Evolutionary conservation across 2,329 filamentous ascomycete species (phyloP).

Genomic region (Polytolypa hystricis): DNA sequence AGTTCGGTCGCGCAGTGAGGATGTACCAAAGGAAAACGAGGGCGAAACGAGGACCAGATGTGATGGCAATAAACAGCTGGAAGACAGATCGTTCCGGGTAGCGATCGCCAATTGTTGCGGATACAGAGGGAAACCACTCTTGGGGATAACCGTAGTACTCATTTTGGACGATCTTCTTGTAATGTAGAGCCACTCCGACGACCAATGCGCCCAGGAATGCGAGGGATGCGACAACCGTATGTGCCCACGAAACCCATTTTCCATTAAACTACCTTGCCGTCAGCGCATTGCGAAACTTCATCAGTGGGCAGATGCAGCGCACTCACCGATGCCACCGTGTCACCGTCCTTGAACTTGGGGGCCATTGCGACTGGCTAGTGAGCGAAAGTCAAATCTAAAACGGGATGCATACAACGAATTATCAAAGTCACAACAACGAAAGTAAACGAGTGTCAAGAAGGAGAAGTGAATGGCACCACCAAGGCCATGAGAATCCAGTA

Average conservation of each 20-base stretch:
- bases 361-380: constrained; percentile 43
- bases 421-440: constrained; percentile 16
- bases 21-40: constrained; percentile 89
- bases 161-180: constrained; percentile 94
- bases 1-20: constrained; percentile 65
- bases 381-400: constrained; percentile 8
- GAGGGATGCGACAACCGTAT: constrained; percentile 69
- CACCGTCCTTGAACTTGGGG: constrained; percentile 51
- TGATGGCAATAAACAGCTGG: constrained; percentile 93
- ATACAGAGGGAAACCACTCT: constrained; percentile 95
- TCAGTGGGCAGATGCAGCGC: neutral
- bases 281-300: neutral
- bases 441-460: constrained; percentile 10
- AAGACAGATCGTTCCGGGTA: constrained; percentile 96
- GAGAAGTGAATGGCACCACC: too few relatives aligned
- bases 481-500: too few relatives aligned
- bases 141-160: constrained; percentile 89
- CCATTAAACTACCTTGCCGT: constrained; percentile 53
- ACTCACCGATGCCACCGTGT: constrained; percentile 49
- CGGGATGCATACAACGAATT: constrained; percentile 8
- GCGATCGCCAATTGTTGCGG: constrained; percentile 90
- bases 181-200: constrained; percentile 73
- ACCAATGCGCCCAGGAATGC: constrained; percentile 81
- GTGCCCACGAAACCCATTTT: constrained; percentile 79
- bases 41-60: constrained; percentile 83